These are phyloP conservation scores for Blastobotrys terrestris DNA, from an alignment of 805 yeast species.

Conservation along the genomic window DNA sequence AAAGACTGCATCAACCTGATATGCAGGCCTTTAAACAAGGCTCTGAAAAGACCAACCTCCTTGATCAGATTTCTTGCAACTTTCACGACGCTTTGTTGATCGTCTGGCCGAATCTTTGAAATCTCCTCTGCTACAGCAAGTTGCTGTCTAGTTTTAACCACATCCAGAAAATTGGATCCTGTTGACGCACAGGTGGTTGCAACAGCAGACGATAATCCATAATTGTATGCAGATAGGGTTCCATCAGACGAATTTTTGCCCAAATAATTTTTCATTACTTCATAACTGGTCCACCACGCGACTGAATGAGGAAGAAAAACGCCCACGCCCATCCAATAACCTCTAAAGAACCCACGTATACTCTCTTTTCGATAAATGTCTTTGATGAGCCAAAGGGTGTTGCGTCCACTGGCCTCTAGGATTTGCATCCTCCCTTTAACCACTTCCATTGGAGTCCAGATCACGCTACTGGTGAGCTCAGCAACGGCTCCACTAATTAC, in stretches of 20 bases:
- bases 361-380: slow-evolving; percentile 16
- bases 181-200: slow-evolving; percentile 33
- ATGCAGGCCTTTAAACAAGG: slow-evolving; percentile 32
- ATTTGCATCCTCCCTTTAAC: slow-evolving; percentile 38
- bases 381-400: slow-evolving; percentile 18
- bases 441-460: slow-evolving; percentile 43
- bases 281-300: slow-evolving; percentile 24
- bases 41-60: slow-evolving; percentile 32
- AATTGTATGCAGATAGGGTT: slow-evolving; percentile 19
- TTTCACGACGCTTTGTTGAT: slow-evolving; percentile 26
- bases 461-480: slow-evolving; percentile 32
- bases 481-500: slow-evolving; percentile 34
- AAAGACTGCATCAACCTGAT: slow-evolving; percentile 32
- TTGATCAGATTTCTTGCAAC: slow-evolving; percentile 31
- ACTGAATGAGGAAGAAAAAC: slow-evolving; percentile 21
- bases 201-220: slow-evolving; percentile 30
- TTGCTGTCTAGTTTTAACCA: slow-evolving; percentile 40
- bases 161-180: slow-evolving; percentile 35
- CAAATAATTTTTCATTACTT: slow-evolving; percentile 9
- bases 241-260: background rate
- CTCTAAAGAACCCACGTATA: slow-evolving; percentile 16
- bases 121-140: slow-evolving; percentile 35
- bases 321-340: slow-evolving; percentile 19
- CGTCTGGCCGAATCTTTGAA: slow-evolving; percentile 32
- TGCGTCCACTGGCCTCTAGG: slow-evolving; percentile 13